phyloP scores from a whole-genome alignment of 306 rosid species.

The Gastrolobium villosum region DNA sequence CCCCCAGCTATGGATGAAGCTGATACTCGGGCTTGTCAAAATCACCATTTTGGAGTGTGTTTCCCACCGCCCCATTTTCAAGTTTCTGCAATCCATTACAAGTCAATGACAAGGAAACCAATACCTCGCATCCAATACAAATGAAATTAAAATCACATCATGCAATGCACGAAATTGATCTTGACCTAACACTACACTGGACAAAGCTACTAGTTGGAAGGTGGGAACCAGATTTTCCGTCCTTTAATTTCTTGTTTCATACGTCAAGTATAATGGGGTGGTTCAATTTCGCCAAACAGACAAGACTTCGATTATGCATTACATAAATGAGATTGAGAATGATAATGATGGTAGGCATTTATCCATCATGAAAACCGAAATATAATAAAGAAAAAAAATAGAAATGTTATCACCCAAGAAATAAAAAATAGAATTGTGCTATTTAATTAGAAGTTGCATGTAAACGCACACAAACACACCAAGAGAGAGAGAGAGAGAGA shows the following conservation, averaged over 20 bases:
- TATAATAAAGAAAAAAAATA: conserved; percentile 13
- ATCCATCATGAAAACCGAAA: conserved; percentile 20
- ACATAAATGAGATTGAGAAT: conserved; percentile 23
- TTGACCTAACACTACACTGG: conserved; percentile 36
- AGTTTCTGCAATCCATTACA: conserved; percentile 60
- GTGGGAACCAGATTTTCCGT: not conserved
- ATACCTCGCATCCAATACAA: not conserved
- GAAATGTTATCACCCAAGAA: not conserved
- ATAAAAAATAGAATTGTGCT: not conserved
- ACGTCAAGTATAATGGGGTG: conserved; percentile 34
- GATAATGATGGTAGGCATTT: conserved; percentile 26
- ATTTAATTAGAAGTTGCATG: conserved; percentile 37
- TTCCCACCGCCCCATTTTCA: conserved; percentile 46
- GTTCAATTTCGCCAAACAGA: conserved; percentile 32
- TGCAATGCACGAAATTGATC: conserved; percentile 2
- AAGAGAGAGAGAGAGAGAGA: conserved; percentile 35
- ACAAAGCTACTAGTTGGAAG: conserved; percentile 7
- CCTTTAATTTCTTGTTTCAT: conserved; percentile 25
- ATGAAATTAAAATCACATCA: not conserved
- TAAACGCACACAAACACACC: conserved; percentile 11
- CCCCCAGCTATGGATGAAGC: conserved; percentile 67
- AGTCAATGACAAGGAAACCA: conserved; percentile 40
- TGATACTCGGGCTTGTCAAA: conserved; percentile 66
- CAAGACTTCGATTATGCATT: not conserved
- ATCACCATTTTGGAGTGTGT: conserved; percentile 61